Conservation (phyloP, 305 asterid genomes). For the Plantago rigida region DNA sequence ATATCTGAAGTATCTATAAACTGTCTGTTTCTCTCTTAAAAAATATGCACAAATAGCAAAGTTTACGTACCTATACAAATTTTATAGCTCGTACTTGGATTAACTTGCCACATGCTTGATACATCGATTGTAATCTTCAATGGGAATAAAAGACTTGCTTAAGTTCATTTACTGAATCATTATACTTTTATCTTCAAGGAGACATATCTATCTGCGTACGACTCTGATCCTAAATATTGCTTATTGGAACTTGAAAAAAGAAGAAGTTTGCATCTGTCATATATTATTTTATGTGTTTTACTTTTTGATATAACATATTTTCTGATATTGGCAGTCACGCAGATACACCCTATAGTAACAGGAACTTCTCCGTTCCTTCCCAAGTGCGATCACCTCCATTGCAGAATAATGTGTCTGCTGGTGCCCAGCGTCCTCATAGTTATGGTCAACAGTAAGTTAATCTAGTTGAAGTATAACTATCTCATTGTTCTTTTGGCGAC, state of each 20-base stretch:
- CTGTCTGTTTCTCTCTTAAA: neutral
- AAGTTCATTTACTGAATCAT: too few species aligned
- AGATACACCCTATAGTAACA: constrained; percentile 31
- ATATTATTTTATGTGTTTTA: constrained; percentile 1
- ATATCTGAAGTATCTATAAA: neutral
- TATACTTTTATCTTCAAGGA: neutral
- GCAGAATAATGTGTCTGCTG: constrained; percentile 36
- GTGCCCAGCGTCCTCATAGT: constrained; percentile 32
- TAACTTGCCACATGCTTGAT: neutral
- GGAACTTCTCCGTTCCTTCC: constrained; percentile 29
- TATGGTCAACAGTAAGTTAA: constrained; percentile 47
- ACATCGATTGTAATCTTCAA: too few species aligned
- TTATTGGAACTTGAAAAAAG: neutral
- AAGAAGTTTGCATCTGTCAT: neutral
- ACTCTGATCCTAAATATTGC: neutral
- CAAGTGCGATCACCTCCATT: constrained; percentile 37
- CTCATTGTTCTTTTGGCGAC: neutral
- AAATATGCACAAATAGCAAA: neutral
- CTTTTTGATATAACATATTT: constrained; percentile 22
- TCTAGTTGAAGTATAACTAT: neutral
- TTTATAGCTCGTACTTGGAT: neutral
- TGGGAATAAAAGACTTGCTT: too few species aligned
- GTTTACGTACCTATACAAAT: neutral
- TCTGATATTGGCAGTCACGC: constrained; percentile 31
- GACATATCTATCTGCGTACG: neutral